Evolutionary conservation across 108 stramenopile species (phyloP).

Genomic region (Heterococcus sp.): DNA sequence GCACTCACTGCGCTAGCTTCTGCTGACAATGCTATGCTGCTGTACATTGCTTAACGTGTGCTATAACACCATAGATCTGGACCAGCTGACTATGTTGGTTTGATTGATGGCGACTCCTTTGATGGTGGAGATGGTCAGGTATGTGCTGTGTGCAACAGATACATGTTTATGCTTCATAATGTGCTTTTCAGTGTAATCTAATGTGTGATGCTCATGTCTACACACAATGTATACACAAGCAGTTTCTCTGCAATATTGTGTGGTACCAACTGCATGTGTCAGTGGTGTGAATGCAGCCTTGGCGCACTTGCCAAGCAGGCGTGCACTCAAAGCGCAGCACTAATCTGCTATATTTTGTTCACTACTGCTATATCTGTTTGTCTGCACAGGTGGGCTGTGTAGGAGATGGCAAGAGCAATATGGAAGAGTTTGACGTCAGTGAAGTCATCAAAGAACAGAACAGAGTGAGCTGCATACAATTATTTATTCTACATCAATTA

Average conservation of each 20-base stretch:
- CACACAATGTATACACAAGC: too few relatives aligned
- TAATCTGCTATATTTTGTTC: too few relatives aligned
- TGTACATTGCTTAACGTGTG: background rate
- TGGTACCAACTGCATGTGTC: too few relatives aligned
- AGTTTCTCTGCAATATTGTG: too few relatives aligned
- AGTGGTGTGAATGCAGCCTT: too few relatives aligned
- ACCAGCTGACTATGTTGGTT: slow-evolving; percentile 15
- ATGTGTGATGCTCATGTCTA: too few relatives aligned
- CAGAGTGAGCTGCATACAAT: background rate
- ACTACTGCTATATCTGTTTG: background rate
- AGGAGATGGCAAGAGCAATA: slow-evolving; percentile 36
- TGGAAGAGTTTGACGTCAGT: slow-evolving; percentile 26
- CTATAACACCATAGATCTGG: background rate
- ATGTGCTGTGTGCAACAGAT: too few relatives aligned
- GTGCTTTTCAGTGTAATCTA: too few relatives aligned
- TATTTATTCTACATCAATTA: background rate
- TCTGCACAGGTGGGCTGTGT: slow-evolving; percentile 37
- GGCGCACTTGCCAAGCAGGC: too few relatives aligned
- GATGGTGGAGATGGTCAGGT: too few relatives aligned
- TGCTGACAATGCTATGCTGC: background rate
- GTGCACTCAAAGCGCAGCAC: too few relatives aligned
- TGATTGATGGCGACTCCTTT: slow-evolving; percentile 33
- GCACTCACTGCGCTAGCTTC: background rate
- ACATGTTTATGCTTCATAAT: too few relatives aligned
- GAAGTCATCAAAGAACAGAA: background rate